These are phyloP conservation scores for Kodamaea neixiangensis DNA, from an alignment of 805 yeast genomes.

Conservation along the genomic window DNA sequence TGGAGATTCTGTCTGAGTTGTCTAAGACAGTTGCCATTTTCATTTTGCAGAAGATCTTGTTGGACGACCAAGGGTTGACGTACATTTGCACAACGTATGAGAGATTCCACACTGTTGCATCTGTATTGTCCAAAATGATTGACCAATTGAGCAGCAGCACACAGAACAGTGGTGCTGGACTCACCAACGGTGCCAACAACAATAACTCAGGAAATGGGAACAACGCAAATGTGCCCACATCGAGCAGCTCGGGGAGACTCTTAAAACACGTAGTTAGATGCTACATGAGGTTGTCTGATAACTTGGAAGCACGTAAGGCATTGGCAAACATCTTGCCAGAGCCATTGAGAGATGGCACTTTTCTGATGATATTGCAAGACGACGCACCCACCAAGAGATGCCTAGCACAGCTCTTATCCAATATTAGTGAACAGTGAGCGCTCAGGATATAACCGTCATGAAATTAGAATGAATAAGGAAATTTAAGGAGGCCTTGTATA, in stretches of 20 bases:
- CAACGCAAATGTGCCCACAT: slow-evolving; percentile 18
- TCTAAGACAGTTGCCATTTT: slow-evolving; percentile 96
- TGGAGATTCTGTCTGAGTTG: slow-evolving; percentile 93
- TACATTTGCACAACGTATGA: slow-evolving; percentile 96
- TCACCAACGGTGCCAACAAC: slow-evolving; percentile 1
- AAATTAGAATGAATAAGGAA: background rate
- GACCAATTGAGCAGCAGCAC: slow-evolving; percentile 63
- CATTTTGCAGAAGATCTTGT: slow-evolving; percentile 87
- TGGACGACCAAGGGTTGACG: slow-evolving; percentile 87
- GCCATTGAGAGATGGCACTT: slow-evolving; percentile 84
- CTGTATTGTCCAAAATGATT: slow-evolving; percentile 85
- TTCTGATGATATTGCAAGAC: slow-evolving; percentile 74
- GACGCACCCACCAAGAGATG: slow-evolving; percentile 88
- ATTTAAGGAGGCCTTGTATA: slow-evolving; percentile 2
- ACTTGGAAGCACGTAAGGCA: slow-evolving; percentile 86
- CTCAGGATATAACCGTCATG: background rate
- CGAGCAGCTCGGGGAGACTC: slow-evolving; percentile 69
- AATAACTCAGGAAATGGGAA: slow-evolving; percentile 12
- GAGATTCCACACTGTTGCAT: slow-evolving; percentile 89
- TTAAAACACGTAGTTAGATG: slow-evolving; percentile 94
- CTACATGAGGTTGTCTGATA: slow-evolving; percentile 86
- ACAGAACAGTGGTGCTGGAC: background rate
- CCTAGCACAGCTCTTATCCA: slow-evolving; percentile 75
- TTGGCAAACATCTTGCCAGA: slow-evolving; percentile 82
- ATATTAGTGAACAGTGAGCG: slow-evolving; percentile 41